Evolutionary conservation across 306 rosid genomes (phyloP), one percentile per base, ranked within the genome.

Genomic region (Medicago lupulina): DNA sequence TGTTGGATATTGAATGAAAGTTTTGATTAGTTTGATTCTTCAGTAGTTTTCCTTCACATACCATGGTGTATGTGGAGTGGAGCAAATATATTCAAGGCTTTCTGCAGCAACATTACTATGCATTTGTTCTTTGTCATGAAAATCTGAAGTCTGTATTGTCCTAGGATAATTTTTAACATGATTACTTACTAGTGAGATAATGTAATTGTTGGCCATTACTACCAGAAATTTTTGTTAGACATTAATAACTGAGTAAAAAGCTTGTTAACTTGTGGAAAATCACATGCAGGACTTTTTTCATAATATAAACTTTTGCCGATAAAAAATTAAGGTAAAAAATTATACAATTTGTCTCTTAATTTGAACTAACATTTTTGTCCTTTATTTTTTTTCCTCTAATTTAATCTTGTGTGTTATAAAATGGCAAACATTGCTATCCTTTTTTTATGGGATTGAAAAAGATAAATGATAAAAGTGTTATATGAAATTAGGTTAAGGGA

Each of bases 51-150:
- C 61, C 84, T 64, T 64, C 65, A 31, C 66, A 75, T 51, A 41
- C 73, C 58, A 6, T 41, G 54, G 73, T 62, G 80, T 76, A 49
- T 50, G 67, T 49, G 64, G 70, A 72, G 31, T 64, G 79, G 83
- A 64, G 81, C 68, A 67, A 41, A 54, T 71, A 71, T 67, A 76
- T 80, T 67, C 71, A 17, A 31, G 79, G 79, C 83, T 81, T 79
- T 77, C 40, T 83, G 83, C 84, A 64, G 82, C 86, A 74, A 69
- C 81, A 61, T 86, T 76, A 12, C 71, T 31, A 28, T 68, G 75
- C 47, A 78, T 74, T 59, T 71, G 49, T 75, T 61, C 71, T 38
- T 40, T 80, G 70, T 78, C 75, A 46, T 76, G 65, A 59, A 70
- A 78, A 83, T 84, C 73, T 60, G 9, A 53, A 63, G 79, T 76